Percentiles rank a stretch among this genome's conserved stretches.
Conservation (phyloP, 345 rosid species). For the Heritiera littoralis region DNA sequence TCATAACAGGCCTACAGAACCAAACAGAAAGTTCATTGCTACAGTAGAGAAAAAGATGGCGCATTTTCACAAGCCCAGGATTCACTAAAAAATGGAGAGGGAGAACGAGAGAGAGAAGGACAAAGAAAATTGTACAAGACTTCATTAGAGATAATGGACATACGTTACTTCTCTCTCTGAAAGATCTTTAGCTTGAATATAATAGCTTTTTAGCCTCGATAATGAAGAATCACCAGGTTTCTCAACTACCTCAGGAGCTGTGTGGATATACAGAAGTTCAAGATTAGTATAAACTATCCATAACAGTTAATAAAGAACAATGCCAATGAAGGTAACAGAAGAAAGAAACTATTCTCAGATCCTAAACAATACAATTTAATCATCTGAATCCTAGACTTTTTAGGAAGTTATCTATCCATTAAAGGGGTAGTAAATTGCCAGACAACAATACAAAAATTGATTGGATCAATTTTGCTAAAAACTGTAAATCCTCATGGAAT, state of each 20-base stretch:
- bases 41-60: neutral
- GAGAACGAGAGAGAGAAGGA: neutral
- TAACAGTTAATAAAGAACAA: neutral
- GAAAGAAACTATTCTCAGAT: neutral
- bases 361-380: neutral
- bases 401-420: constrained; percentile 8
- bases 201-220: constrained; percentile 54
- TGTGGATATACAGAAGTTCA: constrained; percentile 31
- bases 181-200: constrained; percentile 78
- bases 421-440: constrained; percentile 2
- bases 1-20: neutral
- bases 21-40: neutral
- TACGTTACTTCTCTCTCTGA: constrained; percentile 85
- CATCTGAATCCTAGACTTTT: neutral
- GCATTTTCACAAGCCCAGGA: neutral
- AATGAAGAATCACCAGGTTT: constrained; percentile 82
- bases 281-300: constrained; percentile 1
- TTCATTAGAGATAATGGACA: constrained; percentile 19
- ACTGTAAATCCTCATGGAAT: neutral
- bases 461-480: neutral
- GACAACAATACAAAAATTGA: constrained; percentile 4
- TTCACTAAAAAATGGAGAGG: neutral
- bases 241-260: constrained; percentile 94
- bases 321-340: neutral
- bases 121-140: neutral